Base-by-base conservation (phyloP, 306 rosid species). In the Trichosanthes cucumerina region DNA sequence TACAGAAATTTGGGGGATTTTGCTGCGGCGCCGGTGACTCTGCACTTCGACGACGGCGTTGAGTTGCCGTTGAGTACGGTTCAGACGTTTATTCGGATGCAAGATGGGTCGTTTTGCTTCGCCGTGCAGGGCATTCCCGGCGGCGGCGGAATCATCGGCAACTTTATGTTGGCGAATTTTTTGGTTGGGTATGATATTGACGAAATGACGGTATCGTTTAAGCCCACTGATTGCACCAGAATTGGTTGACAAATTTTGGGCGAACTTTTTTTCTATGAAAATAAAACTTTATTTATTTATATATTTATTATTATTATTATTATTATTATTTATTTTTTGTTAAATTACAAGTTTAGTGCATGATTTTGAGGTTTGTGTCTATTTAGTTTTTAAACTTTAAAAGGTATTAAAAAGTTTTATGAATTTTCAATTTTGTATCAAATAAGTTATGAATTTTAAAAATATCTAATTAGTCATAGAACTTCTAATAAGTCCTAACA, bases 111-210 rank as follows among this genome's bases (percentile, higher is more conserved):
- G 0, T 60, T 64, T 9, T 92, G 97, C 72, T 81, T 92, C 0
- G 86, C 90, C 12, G 85, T 89, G 28, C 4, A 2, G 6, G 46
- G 46, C 0, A 9, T 43, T 15, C 0, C 15, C 3, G 0, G 13
- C 0, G 0, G 0, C 16, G 9, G 24, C 0, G 21, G 82, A 1
- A 85, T 92, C 18, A 86, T 82, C 28, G 96, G 93, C 0, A 92
- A 85, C 47, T 0, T 90, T 21, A 83, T 88, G 3, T 89, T 86
- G 65, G 59, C 63, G 39, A 84, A 84, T 63, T 76, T 87, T 56
- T 52, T 83, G 78, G 85, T 90, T 21, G 97, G 96, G 0, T 90
- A 90, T 82, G 96, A 90, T 54, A 59, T 70, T 2, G 26, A 39
- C 10, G 23, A 50, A 10, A 78, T 52, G 3, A 79, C 44, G 0